phyloP scores from a whole-genome alignment of 2,329 filamentous ascomycete species.

The Calonectria fujianensis region DNA sequence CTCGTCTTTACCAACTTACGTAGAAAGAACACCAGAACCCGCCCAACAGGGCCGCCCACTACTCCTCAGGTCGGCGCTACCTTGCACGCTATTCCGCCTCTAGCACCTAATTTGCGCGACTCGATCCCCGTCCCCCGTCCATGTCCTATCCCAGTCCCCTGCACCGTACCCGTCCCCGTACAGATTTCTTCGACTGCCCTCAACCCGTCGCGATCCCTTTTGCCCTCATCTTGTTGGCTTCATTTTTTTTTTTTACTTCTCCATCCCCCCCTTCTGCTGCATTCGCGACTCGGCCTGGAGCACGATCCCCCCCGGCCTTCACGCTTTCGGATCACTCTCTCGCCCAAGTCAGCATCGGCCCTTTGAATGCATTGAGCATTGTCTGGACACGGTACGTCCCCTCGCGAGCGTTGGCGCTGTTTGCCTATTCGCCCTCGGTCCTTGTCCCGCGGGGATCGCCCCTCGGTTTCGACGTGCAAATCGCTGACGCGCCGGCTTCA shows the following conservation, averaged over 20 bases:
- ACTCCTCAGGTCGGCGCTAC: constrained; percentile 44
- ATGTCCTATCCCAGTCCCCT: constrained; percentile 20
- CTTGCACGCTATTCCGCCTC: constrained; percentile 51
- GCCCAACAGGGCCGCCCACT: constrained; percentile 53
- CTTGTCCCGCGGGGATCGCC: constrained; percentile 31
- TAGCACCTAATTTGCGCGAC: constrained; percentile 58
- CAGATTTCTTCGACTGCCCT: constrained; percentile 50
- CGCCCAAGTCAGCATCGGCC: constrained; percentile 37
- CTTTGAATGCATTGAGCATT: constrained; percentile 50
- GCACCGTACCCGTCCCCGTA: constrained; percentile 37
- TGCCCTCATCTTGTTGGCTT: constrained; percentile 44
- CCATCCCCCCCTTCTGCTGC: constrained; percentile 42
- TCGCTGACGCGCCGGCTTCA: constrained; percentile 46
- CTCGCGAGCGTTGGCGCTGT: constrained; percentile 38
- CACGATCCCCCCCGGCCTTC: constrained; percentile 39
- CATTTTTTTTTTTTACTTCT: constrained; percentile 43
- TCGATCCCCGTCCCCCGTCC: constrained; percentile 47
- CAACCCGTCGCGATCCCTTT: constrained; percentile 54
- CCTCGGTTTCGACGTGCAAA: constrained; percentile 38
- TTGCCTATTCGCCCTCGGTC: not conserved
- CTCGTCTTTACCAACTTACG: constrained; percentile 31
- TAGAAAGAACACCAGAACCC: constrained; percentile 41
- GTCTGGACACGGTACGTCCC: constrained; percentile 55
- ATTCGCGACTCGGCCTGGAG: constrained; percentile 40
- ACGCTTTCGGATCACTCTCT: constrained; percentile 35